Evolutionary conservation across 805 yeast genomes (phyloP).

Genomic region (Kuraishia piskuri): DNA sequence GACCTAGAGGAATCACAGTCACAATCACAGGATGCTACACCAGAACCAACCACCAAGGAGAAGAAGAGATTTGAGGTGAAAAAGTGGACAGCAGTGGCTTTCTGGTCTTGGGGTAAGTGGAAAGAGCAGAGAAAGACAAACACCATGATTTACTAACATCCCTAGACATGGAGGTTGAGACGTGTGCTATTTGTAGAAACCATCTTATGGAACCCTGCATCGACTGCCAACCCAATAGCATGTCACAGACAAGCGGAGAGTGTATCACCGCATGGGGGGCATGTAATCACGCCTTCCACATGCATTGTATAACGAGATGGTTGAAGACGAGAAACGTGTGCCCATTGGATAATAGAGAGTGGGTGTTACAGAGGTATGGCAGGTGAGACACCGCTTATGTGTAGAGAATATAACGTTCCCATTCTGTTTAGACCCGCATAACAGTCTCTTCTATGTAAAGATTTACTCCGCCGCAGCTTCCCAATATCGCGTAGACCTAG

Average conservation of each 20-base stretch:
- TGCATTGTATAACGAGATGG: constrained; percentile 96
- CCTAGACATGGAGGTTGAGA: constrained; percentile 75
- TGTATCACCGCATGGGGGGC: constrained; percentile 97
- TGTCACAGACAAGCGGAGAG: constrained; percentile 52
- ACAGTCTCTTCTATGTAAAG: neutral
- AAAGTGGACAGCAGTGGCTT: constrained; percentile 99
- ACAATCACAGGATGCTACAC: neutral
- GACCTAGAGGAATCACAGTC: neutral
- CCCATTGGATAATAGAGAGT: constrained; percentile 90
- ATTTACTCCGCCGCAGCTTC: neutral
- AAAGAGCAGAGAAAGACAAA: constrained; percentile 5
- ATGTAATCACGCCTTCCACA: constrained; percentile 97
- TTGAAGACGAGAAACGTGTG: constrained; percentile 90
- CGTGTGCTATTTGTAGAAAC: constrained; percentile 96
- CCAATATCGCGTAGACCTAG: constrained; percentile 14
- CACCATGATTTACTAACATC: neutral
- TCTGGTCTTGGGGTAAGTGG: constrained; percentile 92
- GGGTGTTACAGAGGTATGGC: constrained; percentile 36
- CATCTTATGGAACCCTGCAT: constrained; percentile 98
- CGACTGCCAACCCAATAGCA: constrained; percentile 85
- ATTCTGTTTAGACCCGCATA: too few species aligned
- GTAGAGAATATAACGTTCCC: neutral
- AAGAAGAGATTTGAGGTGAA: constrained; percentile 85
- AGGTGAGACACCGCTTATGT: neutral
- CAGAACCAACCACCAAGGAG: constrained; percentile 8